These are phyloP conservation scores for Cercis canadensis DNA, from an alignment of 306 rosid genomes.

Conservation along the genomic window DNA sequence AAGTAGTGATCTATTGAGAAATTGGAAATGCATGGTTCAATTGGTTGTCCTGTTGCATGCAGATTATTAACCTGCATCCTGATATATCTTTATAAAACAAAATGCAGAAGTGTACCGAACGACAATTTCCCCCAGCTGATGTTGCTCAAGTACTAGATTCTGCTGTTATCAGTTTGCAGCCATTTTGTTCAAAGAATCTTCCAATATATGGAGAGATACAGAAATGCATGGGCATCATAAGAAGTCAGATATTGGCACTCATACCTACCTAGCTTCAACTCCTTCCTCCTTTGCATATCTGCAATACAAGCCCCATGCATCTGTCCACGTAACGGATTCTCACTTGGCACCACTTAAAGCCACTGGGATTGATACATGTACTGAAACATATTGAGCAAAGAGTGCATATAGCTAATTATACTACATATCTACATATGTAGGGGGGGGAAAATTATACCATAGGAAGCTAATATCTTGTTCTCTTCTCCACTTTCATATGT, in stretches of 20 bases:
- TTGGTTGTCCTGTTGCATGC: constrained; percentile 24
- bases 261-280: constrained; percentile 66
- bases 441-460: constrained; percentile 28
- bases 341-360: constrained; percentile 18
- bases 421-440: no score
- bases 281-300: constrained; percentile 32
- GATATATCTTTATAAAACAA: constrained; percentile 34
- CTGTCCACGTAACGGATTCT: constrained; percentile 15
- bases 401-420: constrained; percentile 24
- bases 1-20: neutral
- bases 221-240: constrained; percentile 91
- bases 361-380: constrained; percentile 26
- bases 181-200: constrained; percentile 73
- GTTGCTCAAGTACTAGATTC: constrained; percentile 86
- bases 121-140: constrained; percentile 91
- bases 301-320: constrained; percentile 13
- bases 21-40: constrained; percentile 1
- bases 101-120: constrained; percentile 93
- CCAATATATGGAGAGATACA: constrained; percentile 81
- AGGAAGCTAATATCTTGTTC: constrained; percentile 15
- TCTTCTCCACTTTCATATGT: constrained; percentile 40
- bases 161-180: constrained; percentile 80
- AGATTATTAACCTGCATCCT: constrained; percentile 27
- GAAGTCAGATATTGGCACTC: constrained; percentile 91
- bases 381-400: neutral